Conservation (phyloP, 139 green algal species). For the Chlorella ohadii region DNA sequence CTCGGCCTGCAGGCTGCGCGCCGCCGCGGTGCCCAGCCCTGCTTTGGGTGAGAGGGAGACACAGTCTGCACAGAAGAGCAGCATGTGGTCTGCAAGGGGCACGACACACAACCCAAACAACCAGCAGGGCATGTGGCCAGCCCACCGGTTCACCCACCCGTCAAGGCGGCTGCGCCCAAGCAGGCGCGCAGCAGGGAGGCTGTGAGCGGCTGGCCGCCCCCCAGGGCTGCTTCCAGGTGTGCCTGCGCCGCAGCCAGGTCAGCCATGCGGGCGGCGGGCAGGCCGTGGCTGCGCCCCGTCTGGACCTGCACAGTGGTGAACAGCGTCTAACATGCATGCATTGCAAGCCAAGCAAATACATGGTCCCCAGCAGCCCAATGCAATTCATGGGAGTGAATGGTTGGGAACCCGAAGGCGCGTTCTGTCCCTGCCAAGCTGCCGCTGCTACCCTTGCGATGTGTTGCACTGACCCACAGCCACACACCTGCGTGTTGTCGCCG, state of each 20-base stretch:
- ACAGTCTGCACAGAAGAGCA: background rate
- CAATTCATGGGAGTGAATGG: no score
- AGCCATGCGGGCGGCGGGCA: conserved; percentile 62
- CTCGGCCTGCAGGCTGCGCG: conserved; percentile 50
- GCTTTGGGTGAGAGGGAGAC: background rate
- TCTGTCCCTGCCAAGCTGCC: no score
- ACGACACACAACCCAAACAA: background rate
- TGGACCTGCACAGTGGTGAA: conserved; percentile 26
- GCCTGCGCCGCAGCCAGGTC: conserved; percentile 20
- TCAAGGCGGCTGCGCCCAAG: conserved; percentile 14
- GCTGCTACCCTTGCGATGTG: no score
- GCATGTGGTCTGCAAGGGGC: no score
- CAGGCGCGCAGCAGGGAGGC: conserved; percentile 28
- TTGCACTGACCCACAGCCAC: no score
- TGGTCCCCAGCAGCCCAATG: no score
- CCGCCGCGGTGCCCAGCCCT: conserved; percentile 45
- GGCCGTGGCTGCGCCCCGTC: conserved; percentile 70
- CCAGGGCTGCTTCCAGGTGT: background rate
- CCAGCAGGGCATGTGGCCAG: background rate
- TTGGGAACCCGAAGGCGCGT: no score
- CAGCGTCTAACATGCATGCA: no score
- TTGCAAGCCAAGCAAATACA: no score
- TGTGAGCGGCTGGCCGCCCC: background rate
- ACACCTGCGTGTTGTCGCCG: conserved; percentile 80
- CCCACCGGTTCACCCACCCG: background rate